Conservation (phyloP, 257 asterid species). For the Catharanthus roseus region DNA sequence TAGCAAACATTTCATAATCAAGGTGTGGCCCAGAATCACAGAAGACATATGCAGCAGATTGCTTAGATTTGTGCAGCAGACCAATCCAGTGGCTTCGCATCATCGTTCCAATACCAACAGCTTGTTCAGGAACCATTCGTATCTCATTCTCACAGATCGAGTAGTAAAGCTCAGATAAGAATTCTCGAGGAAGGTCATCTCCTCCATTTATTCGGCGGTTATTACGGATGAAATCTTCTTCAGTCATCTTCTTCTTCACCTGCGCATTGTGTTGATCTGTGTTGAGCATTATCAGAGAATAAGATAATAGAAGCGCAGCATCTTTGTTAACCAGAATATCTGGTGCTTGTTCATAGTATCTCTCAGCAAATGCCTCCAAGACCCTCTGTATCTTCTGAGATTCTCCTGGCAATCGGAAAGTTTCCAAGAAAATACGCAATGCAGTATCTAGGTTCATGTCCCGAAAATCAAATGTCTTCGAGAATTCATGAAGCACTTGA, state of each 20-base stretch:
- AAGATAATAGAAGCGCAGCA: conserved; percentile 80
- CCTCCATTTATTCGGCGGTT: conserved; percentile 90
- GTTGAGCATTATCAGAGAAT: conserved; percentile 84
- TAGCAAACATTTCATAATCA: conserved; percentile 73
- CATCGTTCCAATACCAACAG: conserved; percentile 39
- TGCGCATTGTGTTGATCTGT: conserved; percentile 91
- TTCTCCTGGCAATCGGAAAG: conserved; percentile 91
- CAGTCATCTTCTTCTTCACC: conserved; percentile 95
- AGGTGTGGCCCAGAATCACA: conserved; percentile 57
- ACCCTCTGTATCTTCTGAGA: conserved; percentile 96
- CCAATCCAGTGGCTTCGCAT: conserved; percentile 90
- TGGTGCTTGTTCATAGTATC: conserved; percentile 79
- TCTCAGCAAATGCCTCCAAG: conserved; percentile 89
- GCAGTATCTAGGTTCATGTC: conserved; percentile 80
- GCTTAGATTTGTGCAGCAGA: conserved; percentile 63
- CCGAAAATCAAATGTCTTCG: conserved; percentile 68
- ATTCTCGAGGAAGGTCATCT: conserved; percentile 81
- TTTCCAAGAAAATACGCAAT: conserved; percentile 77
- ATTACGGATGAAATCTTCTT: conserved; percentile 88
- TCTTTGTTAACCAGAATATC: conserved; percentile 76
- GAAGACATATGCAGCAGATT: conserved; percentile 54
- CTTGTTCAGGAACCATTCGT: conserved; percentile 74
- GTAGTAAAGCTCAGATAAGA: conserved; percentile 71
- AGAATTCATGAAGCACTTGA: conserved; percentile 84
- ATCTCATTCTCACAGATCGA: conserved; percentile 85